These are phyloP conservation scores for Fusarium concolor DNA, from an alignment of 2,329 filamentous ascomycete species.

Conservation along the genomic window DNA sequence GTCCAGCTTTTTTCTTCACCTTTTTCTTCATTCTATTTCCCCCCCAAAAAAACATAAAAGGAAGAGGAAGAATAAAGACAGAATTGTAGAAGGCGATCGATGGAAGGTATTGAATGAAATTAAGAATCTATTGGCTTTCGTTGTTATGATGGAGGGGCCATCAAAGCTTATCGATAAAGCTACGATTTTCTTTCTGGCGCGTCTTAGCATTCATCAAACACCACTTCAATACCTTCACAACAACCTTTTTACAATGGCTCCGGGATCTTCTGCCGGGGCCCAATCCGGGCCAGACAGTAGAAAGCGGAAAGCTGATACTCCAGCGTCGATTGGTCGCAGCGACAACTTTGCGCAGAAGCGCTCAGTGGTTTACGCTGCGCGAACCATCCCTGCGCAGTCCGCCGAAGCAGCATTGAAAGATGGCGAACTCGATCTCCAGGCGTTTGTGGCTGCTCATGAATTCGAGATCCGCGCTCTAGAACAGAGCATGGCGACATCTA, in stretches of 20 bases:
- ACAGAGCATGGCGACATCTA: slow-evolving; percentile 81
- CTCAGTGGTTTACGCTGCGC: slow-evolving; percentile 59
- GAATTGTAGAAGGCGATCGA: too few relatives aligned
- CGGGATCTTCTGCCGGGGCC: slow-evolving; percentile 42
- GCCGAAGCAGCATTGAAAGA: slow-evolving; percentile 67
- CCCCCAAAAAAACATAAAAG: too few relatives aligned
- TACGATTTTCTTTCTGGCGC: slow-evolving; percentile 37
- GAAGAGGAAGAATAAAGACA: too few relatives aligned
- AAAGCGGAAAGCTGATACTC: slow-evolving; percentile 45
- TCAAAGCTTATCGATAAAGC: slow-evolving; percentile 47
- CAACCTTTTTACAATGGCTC: slow-evolving; percentile 44
- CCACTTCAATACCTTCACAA: not conserved
- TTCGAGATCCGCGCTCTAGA: slow-evolving; percentile 91
- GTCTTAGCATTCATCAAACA: slow-evolving; percentile 5
- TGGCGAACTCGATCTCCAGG: slow-evolving; percentile 86
- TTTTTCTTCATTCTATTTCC: too few relatives aligned
- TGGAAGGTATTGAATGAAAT: not conserved
- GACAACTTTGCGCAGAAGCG: slow-evolving; percentile 55
- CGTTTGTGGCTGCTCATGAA: slow-evolving; percentile 86
- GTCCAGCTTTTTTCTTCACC: too few relatives aligned
- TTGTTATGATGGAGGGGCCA: slow-evolving; percentile 13
- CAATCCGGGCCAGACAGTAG: slow-evolving; percentile 40
- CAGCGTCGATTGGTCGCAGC: slow-evolving; percentile 39
- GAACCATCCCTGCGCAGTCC: slow-evolving; percentile 63
- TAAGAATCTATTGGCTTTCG: not conserved